Percentiles rank a stretch among this genome's conserved stretches.
phyloP scores from a whole-genome alignment of 805 yeast species.

The Starmerella gropengiesseri region DNA sequence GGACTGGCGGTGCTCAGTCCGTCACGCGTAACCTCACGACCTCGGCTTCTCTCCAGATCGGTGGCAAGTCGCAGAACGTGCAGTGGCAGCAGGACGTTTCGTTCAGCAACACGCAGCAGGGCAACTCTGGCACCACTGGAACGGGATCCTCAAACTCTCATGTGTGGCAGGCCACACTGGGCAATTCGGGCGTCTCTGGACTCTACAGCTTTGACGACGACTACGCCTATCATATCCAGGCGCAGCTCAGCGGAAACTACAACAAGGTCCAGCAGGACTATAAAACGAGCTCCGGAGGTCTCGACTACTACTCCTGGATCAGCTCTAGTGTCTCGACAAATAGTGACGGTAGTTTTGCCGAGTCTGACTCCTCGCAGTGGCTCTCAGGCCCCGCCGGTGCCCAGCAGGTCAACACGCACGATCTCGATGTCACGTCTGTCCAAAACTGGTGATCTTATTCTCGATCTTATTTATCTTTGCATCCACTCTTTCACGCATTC shows the following conservation, averaged over 20 bases:
- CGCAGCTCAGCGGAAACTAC: slow-evolving; percentile 5
- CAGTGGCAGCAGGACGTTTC: slow-evolving; percentile 19
- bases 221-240: slow-evolving; percentile 18
- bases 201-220: slow-evolving; percentile 1
- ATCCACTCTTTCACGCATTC: no score
- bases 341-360: slow-evolving; percentile 8
- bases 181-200: slow-evolving; percentile 16
- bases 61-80: slow-evolving; percentile 17
- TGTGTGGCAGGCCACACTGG: slow-evolving; percentile 18
- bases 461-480: background rate
- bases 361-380: slow-evolving; percentile 14
- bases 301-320: slow-evolving; percentile 18
- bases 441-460: slow-evolving; percentile 10
- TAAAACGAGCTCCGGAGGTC: slow-evolving; percentile 3
- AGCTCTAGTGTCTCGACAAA: slow-evolving; percentile 16
- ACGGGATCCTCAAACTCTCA: background rate
- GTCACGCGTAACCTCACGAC: slow-evolving; percentile 12
- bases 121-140: no score
- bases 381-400: slow-evolving; percentile 12
- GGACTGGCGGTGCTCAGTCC: background rate
- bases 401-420: slow-evolving; percentile 18
- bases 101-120: slow-evolving; percentile 15
- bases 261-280: slow-evolving; percentile 20
- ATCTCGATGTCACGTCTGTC: slow-evolving; percentile 9
- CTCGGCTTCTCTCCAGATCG: slow-evolving; percentile 18